Conservation (phyloP, 1,139 yeast genomes). For the Yamadazyma mexicana region DNA sequence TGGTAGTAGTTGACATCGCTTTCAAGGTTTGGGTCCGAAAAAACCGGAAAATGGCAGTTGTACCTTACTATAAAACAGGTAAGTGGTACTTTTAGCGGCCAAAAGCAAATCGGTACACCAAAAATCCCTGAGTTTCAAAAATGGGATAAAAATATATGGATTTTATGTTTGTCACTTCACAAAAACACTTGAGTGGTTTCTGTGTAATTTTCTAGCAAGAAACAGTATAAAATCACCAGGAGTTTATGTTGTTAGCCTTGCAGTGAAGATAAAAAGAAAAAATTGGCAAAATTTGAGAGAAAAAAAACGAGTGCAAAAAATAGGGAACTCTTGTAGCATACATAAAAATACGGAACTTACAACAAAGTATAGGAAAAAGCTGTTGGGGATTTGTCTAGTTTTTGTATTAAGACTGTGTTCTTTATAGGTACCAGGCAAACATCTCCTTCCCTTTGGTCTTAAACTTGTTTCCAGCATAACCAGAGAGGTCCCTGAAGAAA, state of each 20-base stretch:
- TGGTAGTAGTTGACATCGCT: background rate
- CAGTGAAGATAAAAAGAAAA: slow-evolving; percentile 1
- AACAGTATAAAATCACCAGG: background rate
- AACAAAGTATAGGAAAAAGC: no score
- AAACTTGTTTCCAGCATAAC: no score
- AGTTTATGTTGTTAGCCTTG: background rate
- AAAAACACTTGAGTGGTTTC: no score
- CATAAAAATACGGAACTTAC: background rate
- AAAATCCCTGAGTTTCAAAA: background rate
- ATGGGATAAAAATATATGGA: background rate
- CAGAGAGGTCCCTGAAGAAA: background rate
- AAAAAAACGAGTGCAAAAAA: slow-evolving; percentile 4
- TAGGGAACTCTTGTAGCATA: background rate
- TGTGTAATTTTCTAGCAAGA: no score
- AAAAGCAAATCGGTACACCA: background rate
- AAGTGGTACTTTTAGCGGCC: slow-evolving; percentile 1
- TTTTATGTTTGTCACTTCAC: background rate
- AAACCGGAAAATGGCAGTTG: background rate
- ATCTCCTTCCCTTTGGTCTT: no score
- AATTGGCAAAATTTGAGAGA: slow-evolving; percentile 1
- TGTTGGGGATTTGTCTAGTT: no score
- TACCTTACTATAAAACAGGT: background rate
- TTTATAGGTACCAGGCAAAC: no score
- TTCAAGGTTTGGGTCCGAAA: background rate
- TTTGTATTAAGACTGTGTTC: no score